Conservation (phyloP, 2,329 filamentous ascomycete genomes). For the Stylonectria norvegica region DNA sequence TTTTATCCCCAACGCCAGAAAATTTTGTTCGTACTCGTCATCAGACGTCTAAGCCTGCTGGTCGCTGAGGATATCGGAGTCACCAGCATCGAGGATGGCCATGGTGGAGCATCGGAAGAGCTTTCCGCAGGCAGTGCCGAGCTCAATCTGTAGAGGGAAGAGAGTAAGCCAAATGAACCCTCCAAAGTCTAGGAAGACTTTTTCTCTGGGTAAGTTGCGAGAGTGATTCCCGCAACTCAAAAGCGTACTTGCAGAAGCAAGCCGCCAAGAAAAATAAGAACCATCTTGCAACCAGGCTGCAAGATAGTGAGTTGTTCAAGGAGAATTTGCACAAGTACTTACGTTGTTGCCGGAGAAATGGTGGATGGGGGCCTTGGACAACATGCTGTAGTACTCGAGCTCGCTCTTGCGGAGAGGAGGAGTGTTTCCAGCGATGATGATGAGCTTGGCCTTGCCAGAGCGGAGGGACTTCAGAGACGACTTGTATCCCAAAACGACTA, state of each 20-base stretch:
- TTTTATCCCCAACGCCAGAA: constrained; percentile 45
- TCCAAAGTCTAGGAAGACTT: constrained; percentile 89
- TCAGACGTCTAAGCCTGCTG: constrained; percentile 61
- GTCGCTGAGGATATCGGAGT: constrained; percentile 94
- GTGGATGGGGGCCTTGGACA: constrained; percentile 92
- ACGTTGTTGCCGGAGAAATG: constrained; percentile 99
- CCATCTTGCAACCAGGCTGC: constrained; percentile 19
- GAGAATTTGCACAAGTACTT: constrained; percentile 51
- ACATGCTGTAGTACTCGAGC: constrained; percentile 92
- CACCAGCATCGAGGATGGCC: constrained; percentile 93
- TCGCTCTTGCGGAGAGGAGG: constrained; percentile 97
- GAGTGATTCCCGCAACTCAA: constrained; percentile 26
- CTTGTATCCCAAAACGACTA: constrained; percentile 43
- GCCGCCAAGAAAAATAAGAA: constrained; percentile 18
- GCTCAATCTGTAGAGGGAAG: constrained; percentile 72
- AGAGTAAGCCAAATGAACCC: constrained; percentile 66
- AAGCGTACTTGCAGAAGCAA: constrained; percentile 18
- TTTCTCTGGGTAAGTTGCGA: constrained; percentile 76
- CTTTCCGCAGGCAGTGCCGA: constrained; percentile 98
- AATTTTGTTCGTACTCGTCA: constrained; percentile 22
- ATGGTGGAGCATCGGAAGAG: constrained; percentile 98
- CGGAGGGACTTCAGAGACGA: constrained; percentile 76
- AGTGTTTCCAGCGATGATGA: constrained; percentile 91
- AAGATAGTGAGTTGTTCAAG: constrained; percentile 15
- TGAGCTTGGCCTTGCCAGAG: constrained; percentile 96